These are phyloP conservation scores for Fomitopsis pulvina DNA, from an alignment of 768 basidiomycete species.

Conservation along the genomic window DNA sequence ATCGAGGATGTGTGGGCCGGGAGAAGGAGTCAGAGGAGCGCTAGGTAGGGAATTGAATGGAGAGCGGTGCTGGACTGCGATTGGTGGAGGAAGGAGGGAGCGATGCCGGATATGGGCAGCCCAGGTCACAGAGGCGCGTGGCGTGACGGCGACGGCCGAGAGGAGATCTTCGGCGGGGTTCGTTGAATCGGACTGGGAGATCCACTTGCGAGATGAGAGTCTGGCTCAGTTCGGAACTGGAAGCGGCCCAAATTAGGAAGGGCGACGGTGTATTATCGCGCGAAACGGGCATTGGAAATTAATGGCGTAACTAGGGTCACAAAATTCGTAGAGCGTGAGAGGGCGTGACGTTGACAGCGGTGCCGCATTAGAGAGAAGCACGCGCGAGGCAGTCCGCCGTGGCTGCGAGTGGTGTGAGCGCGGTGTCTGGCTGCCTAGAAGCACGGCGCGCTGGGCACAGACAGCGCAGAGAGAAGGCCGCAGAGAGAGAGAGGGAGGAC, in stretches of 20 bases:
- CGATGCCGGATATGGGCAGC: neutral
- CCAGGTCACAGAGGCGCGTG: conserved; percentile 3
- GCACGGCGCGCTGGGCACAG: neutral
- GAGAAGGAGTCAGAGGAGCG: conserved; percentile 2
- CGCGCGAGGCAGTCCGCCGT: neutral
- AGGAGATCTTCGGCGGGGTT: conserved; percentile 17
- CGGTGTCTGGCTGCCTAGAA: neutral
- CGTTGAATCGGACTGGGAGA: conserved; percentile 9
- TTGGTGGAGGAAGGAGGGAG: neutral
- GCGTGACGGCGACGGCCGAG: conserved; percentile 11
- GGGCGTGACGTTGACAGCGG: conserved; percentile 2
- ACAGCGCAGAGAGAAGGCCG: neutral
- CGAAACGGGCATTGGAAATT: neutral
- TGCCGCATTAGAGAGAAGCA: neutral
- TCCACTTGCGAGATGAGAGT: conserved; percentile 15
- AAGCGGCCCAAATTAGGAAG: neutral
- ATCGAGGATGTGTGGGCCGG: conserved; percentile 2
- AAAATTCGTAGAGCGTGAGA: neutral
- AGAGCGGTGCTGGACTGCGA: conserved; percentile 3
- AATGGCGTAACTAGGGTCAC: conserved; percentile 4
- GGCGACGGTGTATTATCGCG: neutral
- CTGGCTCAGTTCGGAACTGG: conserved; percentile 15
- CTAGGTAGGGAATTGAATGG: neutral
- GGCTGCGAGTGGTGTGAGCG: neutral
- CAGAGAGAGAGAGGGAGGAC: neutral